Evolutionary conservation across 345 rosid genomes (phyloP).

Genomic region (Adansonia digitata): DNA sequence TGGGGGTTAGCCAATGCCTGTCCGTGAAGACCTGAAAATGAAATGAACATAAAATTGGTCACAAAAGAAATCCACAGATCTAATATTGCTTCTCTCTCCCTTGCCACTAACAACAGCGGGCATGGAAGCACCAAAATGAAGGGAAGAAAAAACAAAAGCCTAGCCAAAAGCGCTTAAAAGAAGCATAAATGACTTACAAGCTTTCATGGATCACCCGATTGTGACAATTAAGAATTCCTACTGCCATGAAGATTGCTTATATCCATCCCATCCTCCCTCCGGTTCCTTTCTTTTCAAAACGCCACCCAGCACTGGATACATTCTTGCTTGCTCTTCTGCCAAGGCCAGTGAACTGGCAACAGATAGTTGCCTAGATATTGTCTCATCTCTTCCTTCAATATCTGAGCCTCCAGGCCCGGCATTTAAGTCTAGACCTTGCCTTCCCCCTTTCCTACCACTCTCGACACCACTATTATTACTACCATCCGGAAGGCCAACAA

Average conservation of each 20-base stretch:
- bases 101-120: not conserved
- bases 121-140: not conserved
- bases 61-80: not conserved
- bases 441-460: slow-evolving; percentile 58
- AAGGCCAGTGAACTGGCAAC: slow-evolving; percentile 45
- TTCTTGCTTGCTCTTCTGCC: slow-evolving; percentile 66
- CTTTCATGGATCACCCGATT: slow-evolving; percentile 24
- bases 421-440: slow-evolving; percentile 73
- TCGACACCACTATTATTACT: slow-evolving; percentile 37
- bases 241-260: slow-evolving; percentile 76
- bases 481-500: slow-evolving; percentile 57
- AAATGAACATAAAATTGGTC: not conserved
- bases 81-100: not conserved
- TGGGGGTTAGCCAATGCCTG: slow-evolving; percentile 30
- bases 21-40: slow-evolving; percentile 34
- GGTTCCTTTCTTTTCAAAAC: slow-evolving; percentile 77
- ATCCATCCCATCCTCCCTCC: slow-evolving; percentile 89
- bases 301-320: slow-evolving; percentile 63
- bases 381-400: slow-evolving; percentile 65
- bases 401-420: slow-evolving; percentile 75
- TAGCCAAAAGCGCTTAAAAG: not conserved
- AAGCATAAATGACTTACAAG: slow-evolving; percentile 34
- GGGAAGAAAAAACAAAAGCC: not conserved
- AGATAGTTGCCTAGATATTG: slow-evolving; percentile 46
- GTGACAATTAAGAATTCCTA: slow-evolving; percentile 30